Conservation (phyloP, 2,329 filamentous ascomycete genomes). For the Venturia asperata region DNA sequence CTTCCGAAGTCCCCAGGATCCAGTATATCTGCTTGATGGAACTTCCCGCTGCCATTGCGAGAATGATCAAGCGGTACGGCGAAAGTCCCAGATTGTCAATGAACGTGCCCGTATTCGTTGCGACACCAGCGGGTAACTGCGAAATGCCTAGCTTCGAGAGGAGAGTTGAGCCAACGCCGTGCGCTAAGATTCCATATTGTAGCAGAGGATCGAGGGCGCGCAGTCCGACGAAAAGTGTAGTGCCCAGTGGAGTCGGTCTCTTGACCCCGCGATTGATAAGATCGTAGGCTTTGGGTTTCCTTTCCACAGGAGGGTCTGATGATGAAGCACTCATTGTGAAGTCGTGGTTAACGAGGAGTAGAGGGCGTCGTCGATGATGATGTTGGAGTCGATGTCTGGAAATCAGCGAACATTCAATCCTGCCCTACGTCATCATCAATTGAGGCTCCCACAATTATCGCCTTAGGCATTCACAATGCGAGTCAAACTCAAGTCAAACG, state of each 20-base stretch:
- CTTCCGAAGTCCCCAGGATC: slow-evolving; percentile 41
- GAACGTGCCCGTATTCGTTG: slow-evolving; percentile 34
- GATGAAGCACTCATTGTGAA: slow-evolving; percentile 1
- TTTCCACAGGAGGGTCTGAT: neutral
- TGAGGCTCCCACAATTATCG: neutral
- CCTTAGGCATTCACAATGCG: neutral
- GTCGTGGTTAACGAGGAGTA: neutral
- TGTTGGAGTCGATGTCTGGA: neutral
- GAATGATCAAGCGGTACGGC: slow-evolving; percentile 44
- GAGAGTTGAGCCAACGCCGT: slow-evolving; percentile 36
- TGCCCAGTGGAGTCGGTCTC: slow-evolving; percentile 34
- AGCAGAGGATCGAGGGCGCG: slow-evolving; percentile 43
- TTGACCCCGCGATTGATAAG: slow-evolving; percentile 39
- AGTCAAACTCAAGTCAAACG: neutral
- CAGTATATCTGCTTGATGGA: slow-evolving; percentile 52
- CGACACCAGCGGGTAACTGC: slow-evolving; percentile 37
- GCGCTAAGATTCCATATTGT: slow-evolving; percentile 44
- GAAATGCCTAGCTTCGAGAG: slow-evolving; percentile 42
- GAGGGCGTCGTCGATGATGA: neutral
- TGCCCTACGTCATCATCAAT: neutral
- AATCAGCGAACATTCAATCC: neutral
- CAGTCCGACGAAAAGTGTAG: slow-evolving; percentile 38
- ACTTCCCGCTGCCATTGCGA: slow-evolving; percentile 48
- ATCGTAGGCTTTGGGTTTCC: slow-evolving; percentile 22
- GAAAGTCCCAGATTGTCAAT: slow-evolving; percentile 43